These are phyloP conservation scores for Alternaria sp. DNA, from an alignment of 2,329 filamentous ascomycete species.

Conservation along the genomic window DNA sequence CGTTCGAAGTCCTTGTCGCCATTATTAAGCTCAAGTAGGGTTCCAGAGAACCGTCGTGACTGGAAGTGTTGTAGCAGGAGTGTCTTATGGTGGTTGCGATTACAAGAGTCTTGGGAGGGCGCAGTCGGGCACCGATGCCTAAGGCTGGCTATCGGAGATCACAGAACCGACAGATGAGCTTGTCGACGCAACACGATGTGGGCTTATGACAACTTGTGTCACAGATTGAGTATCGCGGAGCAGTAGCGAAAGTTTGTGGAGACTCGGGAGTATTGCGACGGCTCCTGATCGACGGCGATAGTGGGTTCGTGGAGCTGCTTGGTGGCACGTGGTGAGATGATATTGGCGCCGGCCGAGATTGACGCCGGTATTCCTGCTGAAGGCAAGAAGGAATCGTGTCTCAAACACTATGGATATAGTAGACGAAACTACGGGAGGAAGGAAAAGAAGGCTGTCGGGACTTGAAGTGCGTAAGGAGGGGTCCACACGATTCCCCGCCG, in stretches of 20 bases:
- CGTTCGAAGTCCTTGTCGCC: slow-evolving; percentile 40
- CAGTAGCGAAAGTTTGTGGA: background rate
- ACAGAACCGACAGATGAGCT: background rate
- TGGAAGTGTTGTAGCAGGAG: background rate
- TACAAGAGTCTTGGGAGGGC: slow-evolving; percentile 3
- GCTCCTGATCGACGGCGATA: slow-evolving; percentile 3
- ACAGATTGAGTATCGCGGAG: background rate
- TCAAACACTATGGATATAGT: background rate
- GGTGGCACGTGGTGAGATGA: background rate
- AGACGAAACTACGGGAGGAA: background rate
- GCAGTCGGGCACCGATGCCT: slow-evolving; percentile 16
- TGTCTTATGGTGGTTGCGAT: slow-evolving; percentile 2
- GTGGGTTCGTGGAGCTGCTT: slow-evolving; percentile 1
- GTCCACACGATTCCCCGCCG: slow-evolving; percentile 18
- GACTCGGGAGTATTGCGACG: background rate
- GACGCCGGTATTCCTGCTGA: background rate
- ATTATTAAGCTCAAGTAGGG: background rate
- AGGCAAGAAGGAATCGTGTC: background rate
- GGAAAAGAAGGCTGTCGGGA: slow-evolving; percentile 1
- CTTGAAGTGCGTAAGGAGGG: slow-evolving; percentile 11
- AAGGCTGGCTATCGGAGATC: slow-evolving; percentile 14
- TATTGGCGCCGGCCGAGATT: background rate
- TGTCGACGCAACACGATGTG: background rate
- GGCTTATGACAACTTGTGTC: background rate
- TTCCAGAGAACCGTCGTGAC: background rate